phyloP scores from a whole-genome alignment of 129 eudicot species.

The Arctium lappa region DNA sequence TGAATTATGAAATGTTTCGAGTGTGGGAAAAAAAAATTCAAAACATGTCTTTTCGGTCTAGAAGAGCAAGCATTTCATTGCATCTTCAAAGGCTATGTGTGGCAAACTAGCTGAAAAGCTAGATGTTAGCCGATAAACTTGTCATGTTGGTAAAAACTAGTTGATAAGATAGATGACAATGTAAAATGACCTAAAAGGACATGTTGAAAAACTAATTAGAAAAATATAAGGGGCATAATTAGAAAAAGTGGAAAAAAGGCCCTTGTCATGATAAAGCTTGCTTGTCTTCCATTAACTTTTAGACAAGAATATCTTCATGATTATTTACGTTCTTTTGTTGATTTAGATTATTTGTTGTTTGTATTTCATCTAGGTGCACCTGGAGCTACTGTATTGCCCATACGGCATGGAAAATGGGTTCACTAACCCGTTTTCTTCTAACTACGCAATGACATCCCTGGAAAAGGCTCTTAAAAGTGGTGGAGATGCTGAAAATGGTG shows the following conservation, averaged over 20 bases:
- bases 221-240: background rate
- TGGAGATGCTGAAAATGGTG: slow-evolving; percentile 52
- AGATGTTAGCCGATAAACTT: background rate
- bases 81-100: background rate
- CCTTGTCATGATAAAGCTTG: background rate
- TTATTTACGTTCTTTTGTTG: background rate
- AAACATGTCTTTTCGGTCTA: background rate
- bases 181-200: background rate
- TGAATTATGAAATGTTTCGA: background rate
- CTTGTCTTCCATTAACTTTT: background rate
- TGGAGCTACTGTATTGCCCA: slow-evolving; percentile 87
- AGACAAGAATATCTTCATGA: background rate
- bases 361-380: slow-evolving; percentile 60
- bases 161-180: background rate
- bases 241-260: background rate
- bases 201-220: background rate
- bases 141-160: background rate
- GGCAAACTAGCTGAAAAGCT: background rate
- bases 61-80: background rate
- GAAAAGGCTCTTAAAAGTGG: slow-evolving; percentile 78
- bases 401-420: slow-evolving; percentile 69
- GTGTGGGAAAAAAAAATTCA: background rate
- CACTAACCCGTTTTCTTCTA: slow-evolving; percentile 65
- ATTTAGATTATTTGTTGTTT: background rate
- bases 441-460: slow-evolving; percentile 70